Evolutionary conservation across 345 rosid genomes (phyloP).

Genomic region (Excoecaria cochinchinensis): DNA sequence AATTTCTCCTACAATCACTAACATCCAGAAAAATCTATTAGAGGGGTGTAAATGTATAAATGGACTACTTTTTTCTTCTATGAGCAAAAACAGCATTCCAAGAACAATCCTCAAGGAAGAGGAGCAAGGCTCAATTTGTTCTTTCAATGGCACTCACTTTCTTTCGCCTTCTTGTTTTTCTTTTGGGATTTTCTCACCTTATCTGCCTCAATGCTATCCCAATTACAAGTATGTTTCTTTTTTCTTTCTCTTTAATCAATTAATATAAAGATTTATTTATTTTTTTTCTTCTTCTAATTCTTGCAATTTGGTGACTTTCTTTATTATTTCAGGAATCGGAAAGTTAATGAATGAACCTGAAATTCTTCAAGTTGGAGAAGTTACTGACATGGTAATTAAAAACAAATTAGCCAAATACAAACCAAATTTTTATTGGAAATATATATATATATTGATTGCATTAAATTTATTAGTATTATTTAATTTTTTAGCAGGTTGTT

Average conservation of each 20-base stretch:
- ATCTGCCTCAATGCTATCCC: slow-evolving; percentile 20
- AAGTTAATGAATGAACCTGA: slow-evolving; percentile 12
- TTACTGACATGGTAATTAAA: slow-evolving; percentile 6
- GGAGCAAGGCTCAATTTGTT: not conserved
- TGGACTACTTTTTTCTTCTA: not conserved
- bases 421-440: no score
- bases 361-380: not conserved
- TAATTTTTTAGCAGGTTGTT: not conserved
- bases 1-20: not conserved
- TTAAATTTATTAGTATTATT: not conserved
- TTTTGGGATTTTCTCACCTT: slow-evolving; percentile 15
- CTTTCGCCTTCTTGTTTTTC: slow-evolving; percentile 4
- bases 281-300: not conserved
- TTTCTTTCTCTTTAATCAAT: not conserved
- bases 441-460: no score
- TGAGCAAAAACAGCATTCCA: not conserved
- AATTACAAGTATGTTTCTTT: slow-evolving; percentile 16
- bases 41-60: slow-evolving; percentile 13
- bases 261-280: not conserved
- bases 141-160: slow-evolving; percentile 11
- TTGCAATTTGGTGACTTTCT: not conserved
- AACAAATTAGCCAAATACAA: not conserved
- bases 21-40: not conserved
- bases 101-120: not conserved
- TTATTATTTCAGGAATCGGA: slow-evolving; percentile 17